Evolutionary conservation across 441 rosid species (phyloP).

Genomic region (Aquilaria agallochum): DNA sequence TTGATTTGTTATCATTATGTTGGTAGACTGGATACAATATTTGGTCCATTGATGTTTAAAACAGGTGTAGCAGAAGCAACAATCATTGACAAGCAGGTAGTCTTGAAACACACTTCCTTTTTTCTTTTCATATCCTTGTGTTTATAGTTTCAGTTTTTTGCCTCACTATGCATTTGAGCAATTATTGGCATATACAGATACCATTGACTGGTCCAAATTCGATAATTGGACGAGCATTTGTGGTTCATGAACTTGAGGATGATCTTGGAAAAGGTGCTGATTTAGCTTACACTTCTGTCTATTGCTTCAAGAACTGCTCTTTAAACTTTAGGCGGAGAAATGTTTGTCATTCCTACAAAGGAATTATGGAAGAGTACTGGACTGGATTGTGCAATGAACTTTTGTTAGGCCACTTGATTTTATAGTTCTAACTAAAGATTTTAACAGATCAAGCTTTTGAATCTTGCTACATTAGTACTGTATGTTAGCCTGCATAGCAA

Average conservation of each 20-base stretch:
- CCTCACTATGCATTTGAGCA: slow-evolving; percentile 1
- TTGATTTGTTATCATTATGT: not conserved
- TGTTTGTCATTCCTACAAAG: not conserved
- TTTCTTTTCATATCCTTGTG: not conserved
- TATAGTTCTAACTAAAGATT: no score
- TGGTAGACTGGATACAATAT: not conserved
- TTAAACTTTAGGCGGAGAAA: not conserved
- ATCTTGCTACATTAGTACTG: no score
- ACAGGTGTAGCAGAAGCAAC: slow-evolving; percentile 93
- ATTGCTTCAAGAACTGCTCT: not conserved
- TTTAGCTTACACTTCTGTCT: slow-evolving; percentile 1
- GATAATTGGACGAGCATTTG: slow-evolving; percentile 95
- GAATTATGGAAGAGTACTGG: no score
- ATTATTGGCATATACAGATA: slow-evolving; percentile 45
- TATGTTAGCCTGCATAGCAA: no score
- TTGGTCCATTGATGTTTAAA: slow-evolving; percentile 15
- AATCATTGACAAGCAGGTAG: slow-evolving; percentile 76
- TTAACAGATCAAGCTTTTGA: no score
- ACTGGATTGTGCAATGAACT: no score
- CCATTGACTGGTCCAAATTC: slow-evolving; percentile 73
- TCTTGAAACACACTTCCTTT: slow-evolving; percentile 2
- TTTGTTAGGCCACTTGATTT: no score
- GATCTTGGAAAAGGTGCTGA: slow-evolving; percentile 90
- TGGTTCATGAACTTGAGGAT: slow-evolving; percentile 96
- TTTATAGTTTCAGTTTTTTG: slow-evolving; percentile 5